A percentile compares a stretch with the other conserved stretches of the same genome.
Evolutionary conservation across 2,329 filamentous ascomycete species (phyloP).

Genomic region (Mariannaea elegans): DNA sequence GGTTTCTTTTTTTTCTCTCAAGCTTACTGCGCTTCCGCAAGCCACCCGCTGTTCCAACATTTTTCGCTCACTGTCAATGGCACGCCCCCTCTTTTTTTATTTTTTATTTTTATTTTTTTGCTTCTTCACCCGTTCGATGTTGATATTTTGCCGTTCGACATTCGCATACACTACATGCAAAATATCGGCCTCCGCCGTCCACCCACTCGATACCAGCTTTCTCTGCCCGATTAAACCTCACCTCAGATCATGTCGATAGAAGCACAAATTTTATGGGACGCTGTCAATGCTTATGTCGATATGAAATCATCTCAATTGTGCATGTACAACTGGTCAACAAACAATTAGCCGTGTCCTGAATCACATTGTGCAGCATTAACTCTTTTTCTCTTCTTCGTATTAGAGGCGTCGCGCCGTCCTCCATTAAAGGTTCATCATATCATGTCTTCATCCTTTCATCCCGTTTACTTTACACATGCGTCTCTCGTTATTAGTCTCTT

Average conservation of each 20-base stretch:
- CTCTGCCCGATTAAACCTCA: conserved; percentile 1
- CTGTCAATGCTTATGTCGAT: no score
- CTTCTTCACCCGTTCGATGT: conserved; percentile 18
- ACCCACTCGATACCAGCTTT: neutral
- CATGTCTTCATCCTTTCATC: conserved; percentile 13
- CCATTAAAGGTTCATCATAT: conserved; percentile 15
- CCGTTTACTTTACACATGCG: neutral
- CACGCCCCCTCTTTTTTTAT: neutral
- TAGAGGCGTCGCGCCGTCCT: no score
- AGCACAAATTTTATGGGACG: neutral
- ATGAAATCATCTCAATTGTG: neutral
- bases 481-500: conserved; percentile 2
- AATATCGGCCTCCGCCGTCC: conserved; percentile 18
- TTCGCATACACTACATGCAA: conserved; percentile 14
- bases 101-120: conserved; percentile 1
- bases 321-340: neutral
- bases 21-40: conserved; percentile 7
- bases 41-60: neutral
- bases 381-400: conserved; percentile 14
- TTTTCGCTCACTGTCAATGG: neutral
- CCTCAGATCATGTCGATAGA: neutral
- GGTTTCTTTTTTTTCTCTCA: neutral
- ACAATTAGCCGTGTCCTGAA: neutral
- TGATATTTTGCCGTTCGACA: conserved; percentile 15
- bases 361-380: neutral